Conservation (phyloP, 257 asterid genomes). For the Orobanche coerulescens region DNA sequence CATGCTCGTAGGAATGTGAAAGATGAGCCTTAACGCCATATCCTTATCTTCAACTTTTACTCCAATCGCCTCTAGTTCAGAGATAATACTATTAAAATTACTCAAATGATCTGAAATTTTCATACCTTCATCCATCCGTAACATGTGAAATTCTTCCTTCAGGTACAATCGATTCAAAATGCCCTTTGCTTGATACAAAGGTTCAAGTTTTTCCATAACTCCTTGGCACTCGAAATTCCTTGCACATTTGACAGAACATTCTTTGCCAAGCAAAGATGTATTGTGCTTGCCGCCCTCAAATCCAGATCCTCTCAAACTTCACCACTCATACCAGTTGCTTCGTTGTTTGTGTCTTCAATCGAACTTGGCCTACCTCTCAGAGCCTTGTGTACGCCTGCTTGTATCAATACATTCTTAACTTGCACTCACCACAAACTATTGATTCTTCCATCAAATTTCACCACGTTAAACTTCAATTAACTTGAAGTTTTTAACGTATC, state of each 20-base stretch:
- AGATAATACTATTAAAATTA: not conserved
- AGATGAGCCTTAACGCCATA: conserved; percentile 4
- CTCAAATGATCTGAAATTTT: no score
- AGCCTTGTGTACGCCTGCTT: not conserved
- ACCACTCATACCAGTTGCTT: no score
- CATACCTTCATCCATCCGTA: no score
- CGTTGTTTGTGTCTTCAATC: not conserved
- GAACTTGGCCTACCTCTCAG: not conserved
- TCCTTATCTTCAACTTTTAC: conserved; percentile 3
- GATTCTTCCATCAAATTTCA: not conserved
- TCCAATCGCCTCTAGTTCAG: conserved; percentile 5
- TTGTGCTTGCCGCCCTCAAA: no score
- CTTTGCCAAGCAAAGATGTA: no score
- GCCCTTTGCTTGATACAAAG: not conserved
- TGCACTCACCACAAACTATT: not conserved
- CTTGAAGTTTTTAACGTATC: not conserved
- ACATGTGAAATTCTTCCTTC: not conserved
- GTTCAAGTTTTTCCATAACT: not conserved
- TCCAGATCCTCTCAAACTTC: no score
- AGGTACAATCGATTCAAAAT: not conserved
- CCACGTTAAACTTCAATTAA: not conserved
- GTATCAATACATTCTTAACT: no score
- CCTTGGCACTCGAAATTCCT: not conserved
- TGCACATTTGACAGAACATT: not conserved
- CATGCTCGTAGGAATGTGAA: not conserved